Evolutionary conservation across 2,329 filamentous ascomycete species (phyloP), one percentile per base, ranked within the genome.

Genomic region (Pestalotiopsis sp.): DNA sequence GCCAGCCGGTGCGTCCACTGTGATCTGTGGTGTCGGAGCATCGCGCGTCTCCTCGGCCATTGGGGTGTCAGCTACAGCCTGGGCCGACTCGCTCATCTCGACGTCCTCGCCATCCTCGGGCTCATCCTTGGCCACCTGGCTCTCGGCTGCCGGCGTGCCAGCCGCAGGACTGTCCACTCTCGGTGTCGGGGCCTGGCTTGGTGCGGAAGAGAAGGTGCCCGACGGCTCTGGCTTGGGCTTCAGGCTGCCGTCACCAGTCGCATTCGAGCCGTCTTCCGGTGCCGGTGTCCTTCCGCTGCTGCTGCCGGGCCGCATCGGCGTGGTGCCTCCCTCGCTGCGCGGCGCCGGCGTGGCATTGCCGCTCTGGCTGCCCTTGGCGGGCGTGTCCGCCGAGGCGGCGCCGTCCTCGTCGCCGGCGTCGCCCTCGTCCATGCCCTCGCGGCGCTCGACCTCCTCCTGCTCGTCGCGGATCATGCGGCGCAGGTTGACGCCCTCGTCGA

Each of bases 401-500:
- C 63, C 68, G 14, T 73, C 73, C n/a, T 64, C 74, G 4, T 73
- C 78, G 0, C 73, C 78, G 70, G 86, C 85, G 4, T 83, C 86
- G 49, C 90, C 90, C 73, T 91, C 91, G 68, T 89, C 88, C 89
- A 94, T 94, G 38, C 93, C 94, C 79, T 97, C 94, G 67, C 94
- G 88, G 57, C 93, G 86, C 81, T 97, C 94, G 0, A 96, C 93
- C 81, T 97, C 94, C 79, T 97, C 95, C 82, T 97, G 97, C 84
- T 98, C 95, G 76, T 97, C 95, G 70, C 94, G 90, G 76, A 98
- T 97, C 78, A 97, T 86, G 63, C 93, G 87, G 68, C 95, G 86
- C 79, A 98, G 86, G 72, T 93, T 87, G 88, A 93, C 92, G n/a
- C 94, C 94, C 83, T 98, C 95, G 69, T 95, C 93, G 78, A 97